Evolutionary conservation across 2,329 filamentous ascomycete species (phyloP), one percentile per base, ranked within the genome.

Genomic region (Lasiodiplodia sp.): DNA sequence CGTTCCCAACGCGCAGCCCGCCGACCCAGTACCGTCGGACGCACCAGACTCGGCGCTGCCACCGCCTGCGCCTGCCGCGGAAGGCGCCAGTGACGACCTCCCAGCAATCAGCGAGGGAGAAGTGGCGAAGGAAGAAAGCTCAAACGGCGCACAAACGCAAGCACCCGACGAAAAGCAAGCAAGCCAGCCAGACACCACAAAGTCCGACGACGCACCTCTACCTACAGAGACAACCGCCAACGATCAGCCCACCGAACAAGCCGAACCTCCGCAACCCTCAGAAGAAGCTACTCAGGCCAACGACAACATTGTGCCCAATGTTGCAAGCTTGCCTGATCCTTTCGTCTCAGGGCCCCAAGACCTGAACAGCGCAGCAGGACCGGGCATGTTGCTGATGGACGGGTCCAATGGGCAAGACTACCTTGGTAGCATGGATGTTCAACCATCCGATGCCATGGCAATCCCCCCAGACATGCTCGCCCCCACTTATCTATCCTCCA

Each of bases 401-500:
- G 65, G 38, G n/a, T 11, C 56, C 31, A 37, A 60, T 28, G 31
- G 11, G 31, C 47, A 37, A 10, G 53, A 63, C 5, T 68, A 52
- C 66, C 55, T 34, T 34, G 49, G 37, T 7, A 63, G 57, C 21
- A 68, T 68, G 66, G 66, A 68, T 37, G 66, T 56, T 21, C 49
- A 68, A 31, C 66, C 56, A 16, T 56, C 66, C 49, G 38, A 62
- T 63, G 47, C 66, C 34, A 12, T 68, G 18, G 66, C 56, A n/a
- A 40, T 68, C 3, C 57, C 56, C 47, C 66, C 66, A 10, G 66
- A 68, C n/a, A 62, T 68, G 56, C 66, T 68, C 28, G 49, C 40
- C 47, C 16, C 49, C 2, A 53, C 11, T 10, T 25, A 34, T 23
- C 37, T 62, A 7, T 44, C 66, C 21, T 40, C 47, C 34, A 12